Percentiles rank a stretch among this genome's conserved stretches.
Evolutionary conservation across 1,284 basidiomycete species (phyloP).

Genomic region (Leccinum pachyderme): DNA sequence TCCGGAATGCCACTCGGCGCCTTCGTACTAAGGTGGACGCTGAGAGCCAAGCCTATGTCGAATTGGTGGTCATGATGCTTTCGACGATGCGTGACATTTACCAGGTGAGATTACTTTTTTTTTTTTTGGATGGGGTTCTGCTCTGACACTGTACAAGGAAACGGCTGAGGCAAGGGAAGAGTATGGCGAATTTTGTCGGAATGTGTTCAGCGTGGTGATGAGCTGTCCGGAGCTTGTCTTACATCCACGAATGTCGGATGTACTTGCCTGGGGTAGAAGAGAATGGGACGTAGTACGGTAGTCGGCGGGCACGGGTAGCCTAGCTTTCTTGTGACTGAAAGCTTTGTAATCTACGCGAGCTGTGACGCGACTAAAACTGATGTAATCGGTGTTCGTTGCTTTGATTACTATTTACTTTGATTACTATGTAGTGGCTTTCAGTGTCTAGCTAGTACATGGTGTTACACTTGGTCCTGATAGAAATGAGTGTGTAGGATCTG

Average conservation of each 20-base stretch:
- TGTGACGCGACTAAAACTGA: too few relatives aligned
- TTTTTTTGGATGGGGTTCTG: background rate
- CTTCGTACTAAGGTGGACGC: conserved; percentile 21
- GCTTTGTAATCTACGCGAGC: too few relatives aligned
- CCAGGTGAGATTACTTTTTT: conserved; percentile 12
- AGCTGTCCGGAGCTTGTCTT: conserved; percentile 18
- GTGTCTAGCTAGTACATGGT: too few relatives aligned
- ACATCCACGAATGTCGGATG: conserved; percentile 25
- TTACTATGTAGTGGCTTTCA: too few relatives aligned
- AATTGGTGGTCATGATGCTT: conserved; percentile 31
- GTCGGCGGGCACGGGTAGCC: background rate
- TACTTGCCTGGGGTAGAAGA: conserved; percentile 20
- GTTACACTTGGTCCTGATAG: too few relatives aligned
- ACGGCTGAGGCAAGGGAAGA: conserved; percentile 12
- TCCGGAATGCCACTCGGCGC: conserved; percentile 25
- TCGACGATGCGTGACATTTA: conserved; percentile 34
- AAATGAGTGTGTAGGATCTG: too few relatives aligned
- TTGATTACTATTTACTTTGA: too few relatives aligned
- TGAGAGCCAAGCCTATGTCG: conserved; percentile 28
- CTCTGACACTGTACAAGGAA: background rate
- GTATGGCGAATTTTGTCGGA: conserved; percentile 27
- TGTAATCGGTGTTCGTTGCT: too few relatives aligned
- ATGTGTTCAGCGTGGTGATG: conserved; percentile 16
- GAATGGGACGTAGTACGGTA: background rate
- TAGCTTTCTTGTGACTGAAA: background rate